Evolutionary conservation across 2,329 filamentous ascomycete species (phyloP).

Genomic region (Helotiales sp.): DNA sequence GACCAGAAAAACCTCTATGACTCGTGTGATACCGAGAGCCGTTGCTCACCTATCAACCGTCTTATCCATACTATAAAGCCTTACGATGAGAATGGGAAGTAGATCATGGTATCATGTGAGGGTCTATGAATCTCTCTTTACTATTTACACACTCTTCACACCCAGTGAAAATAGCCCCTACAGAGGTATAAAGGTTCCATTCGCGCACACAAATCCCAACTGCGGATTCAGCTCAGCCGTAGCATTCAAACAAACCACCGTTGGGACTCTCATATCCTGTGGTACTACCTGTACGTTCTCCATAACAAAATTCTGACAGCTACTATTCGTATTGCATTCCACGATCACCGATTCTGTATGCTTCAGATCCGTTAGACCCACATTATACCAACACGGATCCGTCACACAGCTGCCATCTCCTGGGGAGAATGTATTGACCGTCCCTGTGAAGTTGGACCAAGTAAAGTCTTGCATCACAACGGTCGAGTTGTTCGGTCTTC

Average conservation of each 20-base stretch:
- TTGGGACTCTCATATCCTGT: slow-evolving; percentile 31
- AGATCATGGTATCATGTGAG: too few relatives aligned
- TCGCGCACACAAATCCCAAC: slow-evolving; percentile 38
- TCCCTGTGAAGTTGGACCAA: slow-evolving; percentile 42
- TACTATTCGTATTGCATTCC: slow-evolving; percentile 42
- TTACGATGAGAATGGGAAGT: too few relatives aligned
- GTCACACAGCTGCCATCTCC: slow-evolving; percentile 45
- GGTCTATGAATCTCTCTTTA: too few relatives aligned
- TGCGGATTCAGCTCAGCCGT: slow-evolving; percentile 36
- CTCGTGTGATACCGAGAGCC: too few relatives aligned
- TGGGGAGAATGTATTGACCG: slow-evolving; percentile 42
- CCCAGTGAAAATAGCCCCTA: background rate
- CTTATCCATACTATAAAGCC: too few relatives aligned
- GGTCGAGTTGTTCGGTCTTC: slow-evolving; percentile 39
- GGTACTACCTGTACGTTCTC: slow-evolving; percentile 37
- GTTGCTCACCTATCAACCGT: too few relatives aligned
- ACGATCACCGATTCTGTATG: slow-evolving; percentile 44
- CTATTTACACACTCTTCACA: too few relatives aligned
- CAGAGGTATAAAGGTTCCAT: slow-evolving; percentile 33
- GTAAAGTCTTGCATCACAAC: slow-evolving; percentile 45
- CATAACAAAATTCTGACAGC: slow-evolving; percentile 39
- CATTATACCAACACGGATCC: slow-evolving; percentile 46
- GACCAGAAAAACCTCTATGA: too few relatives aligned
- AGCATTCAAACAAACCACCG: slow-evolving; percentile 39
- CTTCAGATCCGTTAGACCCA: slow-evolving; percentile 38